These are phyloP conservation scores for Curvularia sp. DNA, from an alignment of 2,329 filamentous ascomycete species.

Conservation along the genomic window DNA sequence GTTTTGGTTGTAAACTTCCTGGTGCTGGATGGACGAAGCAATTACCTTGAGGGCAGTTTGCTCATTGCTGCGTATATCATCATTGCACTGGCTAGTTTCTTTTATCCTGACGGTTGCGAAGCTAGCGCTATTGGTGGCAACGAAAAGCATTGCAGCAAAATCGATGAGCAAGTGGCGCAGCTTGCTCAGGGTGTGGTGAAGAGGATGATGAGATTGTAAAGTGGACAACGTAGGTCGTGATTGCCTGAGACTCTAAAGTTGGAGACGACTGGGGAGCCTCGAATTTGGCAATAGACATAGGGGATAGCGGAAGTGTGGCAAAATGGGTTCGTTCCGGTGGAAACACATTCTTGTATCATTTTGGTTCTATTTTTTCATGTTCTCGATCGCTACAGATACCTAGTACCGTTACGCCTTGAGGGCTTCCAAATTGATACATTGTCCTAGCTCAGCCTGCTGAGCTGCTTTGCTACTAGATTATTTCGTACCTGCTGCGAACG, in stretches of 20 bases:
- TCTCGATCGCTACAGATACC: slow-evolving; percentile 10
- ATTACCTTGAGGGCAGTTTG: slow-evolving; percentile 80
- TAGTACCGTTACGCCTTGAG: slow-evolving; percentile 4
- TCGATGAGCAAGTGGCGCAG: slow-evolving; percentile 11
- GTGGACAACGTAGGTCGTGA: neutral
- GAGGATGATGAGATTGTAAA: slow-evolving; percentile 30
- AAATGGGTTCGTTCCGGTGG: slow-evolving; percentile 11
- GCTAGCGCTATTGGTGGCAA: slow-evolving; percentile 56
- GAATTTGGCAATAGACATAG: neutral
- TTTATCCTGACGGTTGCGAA: slow-evolving; percentile 55
- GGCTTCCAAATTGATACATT: slow-evolving; percentile 10
- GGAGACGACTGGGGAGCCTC: neutral
- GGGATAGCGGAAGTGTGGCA: slow-evolving; percentile 6
- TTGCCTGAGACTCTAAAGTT: neutral
- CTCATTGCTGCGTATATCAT: slow-evolving; percentile 81
- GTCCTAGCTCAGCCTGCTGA: neutral
- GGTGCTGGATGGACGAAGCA: slow-evolving; percentile 81
- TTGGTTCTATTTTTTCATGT: neutral
- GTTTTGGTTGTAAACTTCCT: slow-evolving; percentile 87
- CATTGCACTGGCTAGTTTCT: slow-evolving; percentile 67
- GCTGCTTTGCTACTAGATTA: neutral
- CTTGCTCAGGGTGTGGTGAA: slow-evolving; percentile 26
- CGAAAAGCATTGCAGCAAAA: slow-evolving; percentile 27
- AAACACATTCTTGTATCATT: neutral
- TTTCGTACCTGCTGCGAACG: neutral